Base-by-base conservation (phyloP, 345 rosid genomes). In the Excoecaria cochinchinensis region DNA sequence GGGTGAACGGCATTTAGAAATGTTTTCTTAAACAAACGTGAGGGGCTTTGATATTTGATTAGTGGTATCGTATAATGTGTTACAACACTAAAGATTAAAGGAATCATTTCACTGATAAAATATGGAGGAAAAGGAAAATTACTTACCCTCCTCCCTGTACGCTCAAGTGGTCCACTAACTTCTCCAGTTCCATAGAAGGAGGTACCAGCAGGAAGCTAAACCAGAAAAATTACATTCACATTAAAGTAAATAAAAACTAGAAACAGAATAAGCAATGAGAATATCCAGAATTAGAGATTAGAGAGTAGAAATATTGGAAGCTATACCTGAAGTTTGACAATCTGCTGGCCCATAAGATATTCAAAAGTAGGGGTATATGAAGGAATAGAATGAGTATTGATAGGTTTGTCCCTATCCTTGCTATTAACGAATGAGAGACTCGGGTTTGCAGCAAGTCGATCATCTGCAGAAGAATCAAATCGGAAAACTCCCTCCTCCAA, bases 101-200 rank as follows among this genome's bases (percentile, higher is more conserved):
- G 17, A 59, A 59, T 59, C 1, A 22, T 6, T 11, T 1, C 9
- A 12, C 38, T 31, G 5, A 12, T 21, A 1, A 73, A 42, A 42
- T 47, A 15, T 48, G 14, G 7, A 51, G 39, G 7, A 47, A 42
- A 24, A 69, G 36, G 15, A 73, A 62, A 74, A 72, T 16, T 70
- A 81, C 97, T 78, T 61, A 91, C 98, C 79, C 97, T 84, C 77
- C 85, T 94, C 40, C 97, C 98, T 0, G 97, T 89, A 58, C 98
- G 92, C 88, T 94, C 98, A 69, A 94, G 88, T 79, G 83, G 91
- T 46, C 98, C 98, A 82, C 97, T 86, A 80, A 87, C 98, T 92
- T 94, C 98, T 47, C 98, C 98, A 31, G 95, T 92, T 77, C 98
- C 98, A 78, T 94, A 94, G 78, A 94, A 87, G 14, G 93, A 86